Percentiles rank a stretch among this genome's conserved stretches.
These are phyloP conservation scores for Rauvolfia tetraphylla DNA, from an alignment of 257 asterid genomes.

Conservation along the genomic window DNA sequence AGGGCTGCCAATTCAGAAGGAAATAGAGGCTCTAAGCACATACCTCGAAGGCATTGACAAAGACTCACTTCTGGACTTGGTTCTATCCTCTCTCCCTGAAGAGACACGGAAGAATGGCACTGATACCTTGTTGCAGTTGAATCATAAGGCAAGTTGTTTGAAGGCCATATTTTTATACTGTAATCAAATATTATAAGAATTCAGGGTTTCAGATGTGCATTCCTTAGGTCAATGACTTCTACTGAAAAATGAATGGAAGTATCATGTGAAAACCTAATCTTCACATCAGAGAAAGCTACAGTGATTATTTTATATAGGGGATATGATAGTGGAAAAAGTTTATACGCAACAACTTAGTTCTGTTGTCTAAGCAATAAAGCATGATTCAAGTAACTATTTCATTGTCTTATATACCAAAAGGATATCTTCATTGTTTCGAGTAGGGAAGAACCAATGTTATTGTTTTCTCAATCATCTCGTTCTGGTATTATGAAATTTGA, in stretches of 20 bases:
- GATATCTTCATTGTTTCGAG: not conserved
- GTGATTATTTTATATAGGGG: not conserved
- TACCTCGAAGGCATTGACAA: constrained; percentile 70
- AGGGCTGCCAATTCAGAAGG: constrained; percentile 84
- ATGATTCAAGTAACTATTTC: not conserved
- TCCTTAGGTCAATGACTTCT: not conserved
- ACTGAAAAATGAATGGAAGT: not conserved
- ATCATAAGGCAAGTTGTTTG: constrained; percentile 62
- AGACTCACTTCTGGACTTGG: constrained; percentile 57
- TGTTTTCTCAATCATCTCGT: not conserved
- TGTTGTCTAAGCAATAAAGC: no score
- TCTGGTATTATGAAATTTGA: not conserved
- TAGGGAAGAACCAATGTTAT: not conserved
- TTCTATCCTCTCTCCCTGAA: constrained; percentile 84
- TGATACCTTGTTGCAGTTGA: constrained; percentile 69
- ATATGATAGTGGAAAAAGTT: not conserved
- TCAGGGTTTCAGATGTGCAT: not conserved
- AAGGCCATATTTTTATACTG: not conserved
- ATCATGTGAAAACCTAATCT: not conserved
- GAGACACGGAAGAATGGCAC: constrained; percentile 66
- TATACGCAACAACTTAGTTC: not conserved
- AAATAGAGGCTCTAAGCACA: constrained; percentile 57
- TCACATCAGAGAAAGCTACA: not conserved
- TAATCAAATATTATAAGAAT: not conserved
- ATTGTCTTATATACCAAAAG: not conserved